Conservation (phyloP, 1,284 basidiomycete genomes). For the Fereydounia khargensis region DNA sequence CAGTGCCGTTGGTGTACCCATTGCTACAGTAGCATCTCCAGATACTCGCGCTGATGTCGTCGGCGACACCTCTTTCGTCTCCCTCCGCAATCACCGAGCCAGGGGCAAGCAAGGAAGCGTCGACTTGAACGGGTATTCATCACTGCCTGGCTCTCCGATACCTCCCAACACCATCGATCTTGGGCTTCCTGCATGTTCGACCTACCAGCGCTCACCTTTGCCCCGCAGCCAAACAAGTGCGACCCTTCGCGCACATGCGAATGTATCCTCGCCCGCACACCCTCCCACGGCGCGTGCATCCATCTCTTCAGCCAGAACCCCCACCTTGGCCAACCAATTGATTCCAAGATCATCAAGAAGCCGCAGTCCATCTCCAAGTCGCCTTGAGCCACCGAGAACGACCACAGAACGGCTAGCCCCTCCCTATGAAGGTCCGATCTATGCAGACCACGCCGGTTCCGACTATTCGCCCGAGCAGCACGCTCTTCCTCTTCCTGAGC, state of each 20-base stretch:
- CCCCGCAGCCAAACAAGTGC: neutral
- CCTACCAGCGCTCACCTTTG: neutral
- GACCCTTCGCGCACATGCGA: neutral
- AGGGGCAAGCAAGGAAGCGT: neutral
- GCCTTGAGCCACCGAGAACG: neutral
- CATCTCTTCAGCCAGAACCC: no score
- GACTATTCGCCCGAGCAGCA: neutral
- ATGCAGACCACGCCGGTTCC: neutral
- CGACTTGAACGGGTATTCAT: neutral
- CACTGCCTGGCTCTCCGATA: neutral
- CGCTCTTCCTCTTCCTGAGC: neutral
- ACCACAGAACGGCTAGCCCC: neutral
- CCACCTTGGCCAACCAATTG: neutral
- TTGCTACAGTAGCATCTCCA: neutral
- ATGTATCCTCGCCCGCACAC: neutral
- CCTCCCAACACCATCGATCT: no score
- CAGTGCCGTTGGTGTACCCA: slow-evolving; percentile 5
- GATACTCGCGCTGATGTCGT: neutral
- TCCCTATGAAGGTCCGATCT: neutral
- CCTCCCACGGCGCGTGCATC: neutral
- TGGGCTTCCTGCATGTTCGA: neutral
- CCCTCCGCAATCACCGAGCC: neutral
- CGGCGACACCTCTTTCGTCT: neutral
- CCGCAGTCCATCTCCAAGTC: neutral
- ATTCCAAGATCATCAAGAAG: neutral